phyloP scores from a whole-genome alignment of 257 asterid species.

The Nicotiana noctiflora region DNA sequence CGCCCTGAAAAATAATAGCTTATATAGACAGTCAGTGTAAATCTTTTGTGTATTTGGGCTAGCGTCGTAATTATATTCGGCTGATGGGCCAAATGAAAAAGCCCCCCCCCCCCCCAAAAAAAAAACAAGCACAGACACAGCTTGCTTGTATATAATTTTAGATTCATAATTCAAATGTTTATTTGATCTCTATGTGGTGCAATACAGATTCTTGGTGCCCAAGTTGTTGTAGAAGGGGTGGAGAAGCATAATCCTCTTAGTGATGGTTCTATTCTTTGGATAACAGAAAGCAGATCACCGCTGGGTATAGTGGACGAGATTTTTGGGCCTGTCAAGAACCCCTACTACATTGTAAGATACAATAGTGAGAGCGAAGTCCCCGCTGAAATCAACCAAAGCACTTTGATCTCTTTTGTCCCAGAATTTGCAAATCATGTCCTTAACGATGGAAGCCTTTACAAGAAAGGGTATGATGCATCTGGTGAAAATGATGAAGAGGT shows the following conservation, averaged over 20 bases:
- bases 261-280: constrained; percentile 89
- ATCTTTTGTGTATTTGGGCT: no score
- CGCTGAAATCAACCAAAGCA: constrained; percentile 54
- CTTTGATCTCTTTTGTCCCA: constrained; percentile 53
- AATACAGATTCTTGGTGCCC: constrained; percentile 58
- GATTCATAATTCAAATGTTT: no score
- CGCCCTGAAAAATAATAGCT: no score
- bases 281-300: constrained; percentile 61
- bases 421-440: constrained; percentile 71
- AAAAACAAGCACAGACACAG: no score
- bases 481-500: constrained; percentile 78
- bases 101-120: no score
- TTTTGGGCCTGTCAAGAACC: constrained; percentile 92
- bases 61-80: no score
- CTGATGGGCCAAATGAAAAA: no score
- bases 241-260: constrained; percentile 79
- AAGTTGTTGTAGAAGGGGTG: constrained; percentile 79
- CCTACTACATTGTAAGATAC: constrained; percentile 79
- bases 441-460: constrained; percentile 56
- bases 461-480: constrained; percentile 92
- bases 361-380: constrained; percentile 79
- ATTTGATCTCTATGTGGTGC: background rate
- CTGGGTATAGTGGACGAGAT: constrained; percentile 81
- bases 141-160: no score
- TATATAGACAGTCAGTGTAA: no score